Conservation (phyloP, 208 protist genomes). For the Wallacemonas sp. region DNA sequence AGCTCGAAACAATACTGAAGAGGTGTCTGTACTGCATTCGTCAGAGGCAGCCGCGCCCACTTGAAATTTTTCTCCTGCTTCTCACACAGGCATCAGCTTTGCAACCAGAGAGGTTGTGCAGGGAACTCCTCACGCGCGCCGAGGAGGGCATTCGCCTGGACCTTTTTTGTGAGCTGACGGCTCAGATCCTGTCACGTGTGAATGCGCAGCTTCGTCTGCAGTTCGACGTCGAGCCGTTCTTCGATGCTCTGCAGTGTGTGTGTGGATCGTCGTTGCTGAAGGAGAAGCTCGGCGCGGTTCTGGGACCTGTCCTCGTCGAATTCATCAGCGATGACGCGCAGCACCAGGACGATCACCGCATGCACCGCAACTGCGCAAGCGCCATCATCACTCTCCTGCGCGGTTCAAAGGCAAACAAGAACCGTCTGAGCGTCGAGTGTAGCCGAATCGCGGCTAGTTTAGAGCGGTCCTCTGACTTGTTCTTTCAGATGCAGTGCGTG, state of each 20-base stretch:
- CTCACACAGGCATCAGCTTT: constrained; percentile 33
- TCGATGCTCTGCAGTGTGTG: constrained; percentile 63
- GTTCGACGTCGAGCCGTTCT: constrained; percentile 66
- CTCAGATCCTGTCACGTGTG: constrained; percentile 39
- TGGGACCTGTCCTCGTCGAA: constrained; percentile 48
- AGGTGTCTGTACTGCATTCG: constrained; percentile 74
- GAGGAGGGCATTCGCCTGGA: constrained; percentile 50
- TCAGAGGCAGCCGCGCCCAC: constrained; percentile 33
- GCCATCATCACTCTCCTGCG: constrained; percentile 78
- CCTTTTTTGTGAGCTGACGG: constrained; percentile 41
- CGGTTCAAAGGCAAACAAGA: constrained; percentile 78
- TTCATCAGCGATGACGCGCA: constrained; percentile 52
- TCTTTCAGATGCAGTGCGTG: constrained; percentile 89
- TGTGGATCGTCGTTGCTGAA: constrained; percentile 53
- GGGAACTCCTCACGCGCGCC: constrained; percentile 27
- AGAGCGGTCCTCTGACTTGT: constrained; percentile 67
- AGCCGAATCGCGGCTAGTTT: constrained; percentile 48
- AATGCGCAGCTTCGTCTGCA: constrained; percentile 35
- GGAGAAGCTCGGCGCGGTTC: constrained; percentile 38
- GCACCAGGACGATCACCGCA: constrained; percentile 71
- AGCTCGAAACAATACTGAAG: constrained; percentile 57
- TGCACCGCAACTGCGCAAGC: constrained; percentile 70
- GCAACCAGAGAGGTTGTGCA: constrained; percentile 30
- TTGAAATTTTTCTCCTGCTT: constrained; percentile 58
- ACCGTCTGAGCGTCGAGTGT: constrained; percentile 55